Percentiles rank a stretch among this genome's conserved stretches.
Evolutionary conservation across 2,329 filamentous ascomycete genomes (phyloP).

Genomic region (Trichoderma sp.): DNA sequence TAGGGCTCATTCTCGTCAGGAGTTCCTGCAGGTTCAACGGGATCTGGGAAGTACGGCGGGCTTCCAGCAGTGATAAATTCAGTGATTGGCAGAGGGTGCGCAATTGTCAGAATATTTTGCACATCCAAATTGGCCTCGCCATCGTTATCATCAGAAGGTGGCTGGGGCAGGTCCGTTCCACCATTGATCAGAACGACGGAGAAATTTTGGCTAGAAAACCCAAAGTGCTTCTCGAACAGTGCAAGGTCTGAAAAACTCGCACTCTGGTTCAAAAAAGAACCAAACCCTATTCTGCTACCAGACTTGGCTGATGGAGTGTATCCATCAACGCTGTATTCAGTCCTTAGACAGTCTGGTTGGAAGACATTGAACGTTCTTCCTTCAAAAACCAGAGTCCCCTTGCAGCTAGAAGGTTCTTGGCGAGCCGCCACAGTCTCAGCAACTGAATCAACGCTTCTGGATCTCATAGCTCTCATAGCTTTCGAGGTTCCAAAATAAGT

Average conservation of each 20-base stretch:
- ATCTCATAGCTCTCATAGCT: background rate
- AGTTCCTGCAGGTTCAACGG: background rate
- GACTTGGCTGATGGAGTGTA: conserved; percentile 15
- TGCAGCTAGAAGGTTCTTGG: background rate
- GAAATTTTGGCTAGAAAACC: conserved; percentile 8
- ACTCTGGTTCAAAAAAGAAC: conserved; percentile 18
- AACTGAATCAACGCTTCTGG: background rate
- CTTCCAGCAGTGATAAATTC: conserved; percentile 13
- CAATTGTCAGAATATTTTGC: conserved; percentile 17
- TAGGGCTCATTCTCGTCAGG: conserved; percentile 51
- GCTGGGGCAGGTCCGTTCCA: conserved; percentile 1
- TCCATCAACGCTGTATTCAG: conserved; percentile 21
- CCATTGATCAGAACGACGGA: conserved; percentile 16
- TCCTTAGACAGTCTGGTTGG: conserved; percentile 19
- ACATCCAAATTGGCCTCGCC: conserved; percentile 23
- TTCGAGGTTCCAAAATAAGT: conserved; percentile 19
- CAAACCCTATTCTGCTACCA: conserved; percentile 18
- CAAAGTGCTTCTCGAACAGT: conserved; percentile 4
- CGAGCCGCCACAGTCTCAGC: background rate
- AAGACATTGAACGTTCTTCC: background rate
- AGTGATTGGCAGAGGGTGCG: conserved; percentile 20
- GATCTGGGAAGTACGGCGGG: background rate
- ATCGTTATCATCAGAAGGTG: background rate
- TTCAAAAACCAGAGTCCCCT: background rate
- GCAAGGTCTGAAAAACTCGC: conserved; percentile 17